Percentiles rank a stretch among this genome's conserved stretches.
These are phyloP conservation scores for Vigna mungo DNA, from an alignment of 306 rosid genomes.

Conservation along the genomic window DNA sequence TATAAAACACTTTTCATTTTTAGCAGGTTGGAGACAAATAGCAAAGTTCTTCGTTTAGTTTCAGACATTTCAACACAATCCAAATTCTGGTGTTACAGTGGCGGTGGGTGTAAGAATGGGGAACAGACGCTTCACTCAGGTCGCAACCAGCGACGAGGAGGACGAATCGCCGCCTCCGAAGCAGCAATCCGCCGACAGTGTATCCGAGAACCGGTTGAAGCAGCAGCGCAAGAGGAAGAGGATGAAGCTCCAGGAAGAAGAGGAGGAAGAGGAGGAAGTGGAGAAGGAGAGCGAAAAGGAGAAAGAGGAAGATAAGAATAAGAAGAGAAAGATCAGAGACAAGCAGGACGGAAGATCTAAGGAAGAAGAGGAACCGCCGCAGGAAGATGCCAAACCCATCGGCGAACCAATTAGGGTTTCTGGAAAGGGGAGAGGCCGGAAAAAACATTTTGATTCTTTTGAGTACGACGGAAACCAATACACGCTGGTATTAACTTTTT, in stretches of 20 bases:
- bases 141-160: conserved; percentile 79
- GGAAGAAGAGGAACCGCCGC: conserved; percentile 56
- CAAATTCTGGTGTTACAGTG: neutral
- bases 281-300: neutral
- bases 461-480: conserved; percentile 79
- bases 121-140: conserved; percentile 75
- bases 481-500: conserved; percentile 53
- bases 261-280: neutral
- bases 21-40: neutral
- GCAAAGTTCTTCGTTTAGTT: neutral
- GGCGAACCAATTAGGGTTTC: conserved; percentile 74
- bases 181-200: neutral
- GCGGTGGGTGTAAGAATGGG: conserved; percentile 51
- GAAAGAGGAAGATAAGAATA: conserved; percentile 12
- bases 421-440: conserved; percentile 74
- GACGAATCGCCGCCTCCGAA: conserved; percentile 51
- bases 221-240: conserved; percentile 61
- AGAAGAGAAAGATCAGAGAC: conserved; percentile 16
- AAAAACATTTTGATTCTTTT: conserved; percentile 65
- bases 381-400: conserved; percentile 84
- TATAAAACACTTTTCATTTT: neutral
- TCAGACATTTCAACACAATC: neutral
- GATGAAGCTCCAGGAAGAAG: conserved; percentile 48
- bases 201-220: conserved; percentile 7
- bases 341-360: conserved; percentile 33